Evolutionary conservation across 148 eudicot genomes (phyloP).

Genomic region (Nepenthes gracilis): DNA sequence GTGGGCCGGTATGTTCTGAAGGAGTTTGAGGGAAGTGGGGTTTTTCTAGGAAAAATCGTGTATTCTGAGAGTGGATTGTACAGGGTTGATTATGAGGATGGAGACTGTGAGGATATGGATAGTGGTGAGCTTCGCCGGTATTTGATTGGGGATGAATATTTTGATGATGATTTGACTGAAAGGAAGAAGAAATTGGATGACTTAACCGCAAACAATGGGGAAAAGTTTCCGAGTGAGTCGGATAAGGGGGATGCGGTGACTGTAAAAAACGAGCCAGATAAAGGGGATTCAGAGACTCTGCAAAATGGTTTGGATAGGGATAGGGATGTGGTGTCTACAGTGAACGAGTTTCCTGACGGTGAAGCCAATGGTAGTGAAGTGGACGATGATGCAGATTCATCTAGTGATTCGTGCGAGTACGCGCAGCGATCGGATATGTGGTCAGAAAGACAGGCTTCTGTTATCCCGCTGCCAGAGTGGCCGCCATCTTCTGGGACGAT

Average conservation of each 20-base stretch:
- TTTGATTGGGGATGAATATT: constrained; percentile 35
- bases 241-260: constrained; percentile 11
- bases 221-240: constrained; percentile 1
- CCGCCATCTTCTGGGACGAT: constrained; percentile 76
- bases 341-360: constrained; percentile 15
- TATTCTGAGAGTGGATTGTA: constrained; percentile 63
- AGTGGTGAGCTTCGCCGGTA: constrained; percentile 43
- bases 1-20: constrained; percentile 75
- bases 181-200: constrained; percentile 55
- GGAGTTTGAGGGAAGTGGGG: constrained; percentile 59
- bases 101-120: constrained; percentile 86
- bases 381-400: constrained; percentile 37
- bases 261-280: constrained; percentile 3
- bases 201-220: constrained; percentile 6
- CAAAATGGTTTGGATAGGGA: not conserved
- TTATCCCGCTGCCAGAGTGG: constrained; percentile 52
- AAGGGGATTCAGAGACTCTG: not conserved
- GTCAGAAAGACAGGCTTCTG: constrained; percentile 30
- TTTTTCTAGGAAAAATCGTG: constrained; percentile 59
- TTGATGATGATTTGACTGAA: constrained; percentile 36
- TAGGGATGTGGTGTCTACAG: constrained; percentile 11
- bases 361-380: constrained; percentile 20
- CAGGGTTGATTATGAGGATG: constrained; percentile 89
- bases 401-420: constrained; percentile 45
- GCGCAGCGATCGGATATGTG: constrained; percentile 26